phyloP scores from a whole-genome alignment of 768 basidiomycete genomes.

The Auriscalpium microsporum region DNA sequence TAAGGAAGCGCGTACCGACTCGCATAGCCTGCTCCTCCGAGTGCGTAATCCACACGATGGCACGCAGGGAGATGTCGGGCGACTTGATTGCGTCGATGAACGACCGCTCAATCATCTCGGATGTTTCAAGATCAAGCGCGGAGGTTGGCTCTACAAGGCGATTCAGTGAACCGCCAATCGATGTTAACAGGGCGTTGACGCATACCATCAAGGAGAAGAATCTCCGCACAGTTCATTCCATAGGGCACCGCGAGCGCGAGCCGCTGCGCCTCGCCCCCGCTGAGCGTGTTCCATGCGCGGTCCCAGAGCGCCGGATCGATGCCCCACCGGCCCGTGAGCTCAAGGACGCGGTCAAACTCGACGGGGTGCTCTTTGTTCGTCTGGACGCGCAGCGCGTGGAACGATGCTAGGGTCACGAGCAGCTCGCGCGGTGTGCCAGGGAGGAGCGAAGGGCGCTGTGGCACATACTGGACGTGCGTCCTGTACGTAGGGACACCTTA shows the following conservation, averaged over 20 bases:
- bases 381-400: constrained; percentile 33
- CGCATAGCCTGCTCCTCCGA: constrained; percentile 71
- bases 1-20: constrained; percentile 62
- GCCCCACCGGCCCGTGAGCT: constrained; percentile 57
- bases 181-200: background rate
- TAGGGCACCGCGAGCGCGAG: constrained; percentile 72
- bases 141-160: constrained; percentile 73
- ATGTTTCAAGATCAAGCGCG: constrained; percentile 68
- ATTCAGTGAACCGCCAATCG: background rate
- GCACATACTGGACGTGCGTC: constrained; percentile 76
- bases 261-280: constrained; percentile 82
- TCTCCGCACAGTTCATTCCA: constrained; percentile 65
- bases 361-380: constrained; percentile 12
- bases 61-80: constrained; percentile 46
- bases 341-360: constrained; percentile 26
- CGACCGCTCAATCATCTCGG: constrained; percentile 55
- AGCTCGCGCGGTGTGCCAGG: constrained; percentile 75
- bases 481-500: constrained; percentile 71
- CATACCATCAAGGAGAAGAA: constrained; percentile 71
- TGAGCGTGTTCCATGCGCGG: constrained; percentile 69
- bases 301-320: constrained; percentile 66
- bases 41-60: constrained; percentile 84
- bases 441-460: constrained; percentile 82
- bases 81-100: constrained; percentile 45
- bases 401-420: constrained; percentile 44